phyloP scores from a whole-genome alignment of 352 stramenopile genomes.

The Phytophthora capsici region DNA sequence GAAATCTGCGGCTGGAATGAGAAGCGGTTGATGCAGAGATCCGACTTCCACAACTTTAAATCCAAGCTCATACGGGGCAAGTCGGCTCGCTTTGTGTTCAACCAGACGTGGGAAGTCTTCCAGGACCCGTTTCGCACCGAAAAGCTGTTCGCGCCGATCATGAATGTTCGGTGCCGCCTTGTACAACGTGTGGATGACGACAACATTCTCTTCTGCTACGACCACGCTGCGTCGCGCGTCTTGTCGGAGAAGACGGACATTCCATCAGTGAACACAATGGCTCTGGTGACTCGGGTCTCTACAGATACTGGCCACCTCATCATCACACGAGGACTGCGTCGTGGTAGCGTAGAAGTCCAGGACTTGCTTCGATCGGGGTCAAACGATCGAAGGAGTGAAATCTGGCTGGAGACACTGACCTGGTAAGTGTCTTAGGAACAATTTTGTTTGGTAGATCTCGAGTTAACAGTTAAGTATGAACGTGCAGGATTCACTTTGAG shows the following conservation, averaged over 20 bases:
- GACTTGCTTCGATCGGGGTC: conserved; percentile 14
- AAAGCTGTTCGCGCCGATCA: conserved; percentile 33
- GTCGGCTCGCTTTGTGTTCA: conserved; percentile 27
- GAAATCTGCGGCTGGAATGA: conserved; percentile 42
- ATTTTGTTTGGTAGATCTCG: not conserved
- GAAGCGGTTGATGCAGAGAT: conserved; percentile 26
- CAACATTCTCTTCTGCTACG: conserved; percentile 42
- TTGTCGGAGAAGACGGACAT: conserved; percentile 36
- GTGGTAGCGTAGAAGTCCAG: conserved; percentile 41
- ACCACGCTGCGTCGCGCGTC: conserved; percentile 31
- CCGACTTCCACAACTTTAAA: conserved; percentile 37
- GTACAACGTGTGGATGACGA: conserved; percentile 43
- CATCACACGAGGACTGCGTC: conserved; percentile 43
- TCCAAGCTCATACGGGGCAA: conserved; percentile 31
- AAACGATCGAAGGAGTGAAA: conserved; percentile 16
- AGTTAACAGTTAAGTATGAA: conserved; percentile 6
- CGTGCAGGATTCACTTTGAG: conserved; percentile 39
- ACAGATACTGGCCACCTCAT: conserved; percentile 33
- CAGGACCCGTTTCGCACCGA: conserved; percentile 31
- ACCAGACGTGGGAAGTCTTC: conserved; percentile 40
- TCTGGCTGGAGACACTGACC: conserved; percentile 37
- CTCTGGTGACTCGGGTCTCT: conserved; percentile 30
- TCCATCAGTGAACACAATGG: conserved; percentile 29
- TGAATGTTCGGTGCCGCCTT: conserved; percentile 35
- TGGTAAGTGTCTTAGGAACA: conserved; percentile 15